A percentile compares a stretch with the other conserved stretches of the same genome.
phyloP scores from a whole-genome alignment of 805 yeast species.

The Yamadazyma nakazawae region DNA sequence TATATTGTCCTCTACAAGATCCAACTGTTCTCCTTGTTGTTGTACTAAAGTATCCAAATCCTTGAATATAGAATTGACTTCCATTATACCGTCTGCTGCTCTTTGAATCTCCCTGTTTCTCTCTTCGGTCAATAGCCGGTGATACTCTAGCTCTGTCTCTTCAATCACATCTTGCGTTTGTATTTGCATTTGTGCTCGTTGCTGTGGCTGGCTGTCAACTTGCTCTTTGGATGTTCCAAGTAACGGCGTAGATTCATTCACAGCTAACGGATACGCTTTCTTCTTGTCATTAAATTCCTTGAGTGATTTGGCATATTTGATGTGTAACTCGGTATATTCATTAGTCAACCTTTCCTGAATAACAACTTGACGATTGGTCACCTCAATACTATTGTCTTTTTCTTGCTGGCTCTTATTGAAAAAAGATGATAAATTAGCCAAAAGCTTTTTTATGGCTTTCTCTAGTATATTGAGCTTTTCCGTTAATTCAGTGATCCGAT shows the following conservation, averaged over 20 bases:
- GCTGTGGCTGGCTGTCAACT: constrained; percentile 22
- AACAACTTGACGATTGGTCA: constrained; percentile 38
- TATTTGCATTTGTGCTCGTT: constrained; percentile 25
- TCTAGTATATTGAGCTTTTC: constrained; percentile 31
- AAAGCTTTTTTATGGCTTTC: constrained; percentile 28
- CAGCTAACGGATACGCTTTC: constrained; percentile 21
- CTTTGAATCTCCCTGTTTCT: constrained; percentile 69
- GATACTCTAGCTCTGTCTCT: constrained; percentile 56
- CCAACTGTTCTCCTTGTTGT: constrained; percentile 84
- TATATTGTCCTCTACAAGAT: constrained; percentile 79
- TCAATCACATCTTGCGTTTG: constrained; percentile 41
- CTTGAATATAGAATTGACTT: constrained; percentile 80
- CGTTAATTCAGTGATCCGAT: constrained; percentile 29
- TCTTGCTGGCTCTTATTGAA: constrained; percentile 27
- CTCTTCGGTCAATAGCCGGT: constrained; percentile 62
- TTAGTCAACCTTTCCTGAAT: constrained; percentile 50
- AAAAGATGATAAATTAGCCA: constrained; percentile 24
- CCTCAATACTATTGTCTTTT: constrained; percentile 21
- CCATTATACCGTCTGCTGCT: constrained; percentile 75
- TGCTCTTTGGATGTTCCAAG: constrained; percentile 16
- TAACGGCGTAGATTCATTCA: constrained; percentile 39
- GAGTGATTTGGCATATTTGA: constrained; percentile 12
- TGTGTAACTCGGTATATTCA: constrained; percentile 54
- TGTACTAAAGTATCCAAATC: constrained; percentile 74
- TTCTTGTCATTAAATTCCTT: constrained; percentile 50